A percentile compares a stretch with the other conserved stretches of the same genome.
Evolutionary conservation across 1,284 basidiomycete genomes (phyloP).

Genomic region (Xanthoconium separans): DNA sequence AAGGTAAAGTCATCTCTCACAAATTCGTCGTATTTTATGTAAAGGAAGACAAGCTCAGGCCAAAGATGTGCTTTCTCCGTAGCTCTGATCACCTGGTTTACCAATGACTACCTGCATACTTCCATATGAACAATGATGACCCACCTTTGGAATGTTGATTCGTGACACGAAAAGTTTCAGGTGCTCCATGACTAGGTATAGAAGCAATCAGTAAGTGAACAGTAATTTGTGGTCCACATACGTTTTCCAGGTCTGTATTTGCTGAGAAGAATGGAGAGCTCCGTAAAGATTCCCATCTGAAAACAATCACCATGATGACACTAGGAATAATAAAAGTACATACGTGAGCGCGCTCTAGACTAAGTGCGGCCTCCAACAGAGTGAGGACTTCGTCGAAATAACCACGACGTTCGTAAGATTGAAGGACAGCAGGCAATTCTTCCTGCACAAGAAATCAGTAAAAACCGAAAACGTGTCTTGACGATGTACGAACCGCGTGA

Average conservation of each 20-base stretch:
- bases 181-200: slow-evolving; percentile 90
- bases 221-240: slow-evolving; percentile 41
- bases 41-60: slow-evolving; percentile 98
- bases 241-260: slow-evolving; percentile 95
- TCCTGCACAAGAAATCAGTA: slow-evolving; percentile 49
- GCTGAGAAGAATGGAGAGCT: slow-evolving; percentile 92
- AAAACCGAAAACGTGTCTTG: background rate
- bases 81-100: slow-evolving; percentile 81
- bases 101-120: slow-evolving; percentile 14
- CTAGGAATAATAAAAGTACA: slow-evolving; percentile 29
- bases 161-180: slow-evolving; percentile 96
- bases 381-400: slow-evolving; percentile 94
- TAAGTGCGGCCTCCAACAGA: slow-evolving; percentile 92
- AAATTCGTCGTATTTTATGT: slow-evolving; percentile 97
- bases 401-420: slow-evolving; percentile 88
- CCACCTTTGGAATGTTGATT: slow-evolving; percentile 87
- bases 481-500: slow-evolving; percentile 63
- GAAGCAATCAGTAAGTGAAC: slow-evolving; percentile 5
- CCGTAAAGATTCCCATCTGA: slow-evolving; percentile 90
- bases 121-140: background rate
- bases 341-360: slow-evolving; percentile 93
- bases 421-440: slow-evolving; percentile 82
- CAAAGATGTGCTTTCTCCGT: slow-evolving; percentile 97
- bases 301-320: slow-evolving; percentile 14
- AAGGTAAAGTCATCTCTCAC: slow-evolving; percentile 43